Evolutionary conservation across 371 early-diverging fungal genomes (phyloP).

Genomic region (Mucor velutinosus): DNA sequence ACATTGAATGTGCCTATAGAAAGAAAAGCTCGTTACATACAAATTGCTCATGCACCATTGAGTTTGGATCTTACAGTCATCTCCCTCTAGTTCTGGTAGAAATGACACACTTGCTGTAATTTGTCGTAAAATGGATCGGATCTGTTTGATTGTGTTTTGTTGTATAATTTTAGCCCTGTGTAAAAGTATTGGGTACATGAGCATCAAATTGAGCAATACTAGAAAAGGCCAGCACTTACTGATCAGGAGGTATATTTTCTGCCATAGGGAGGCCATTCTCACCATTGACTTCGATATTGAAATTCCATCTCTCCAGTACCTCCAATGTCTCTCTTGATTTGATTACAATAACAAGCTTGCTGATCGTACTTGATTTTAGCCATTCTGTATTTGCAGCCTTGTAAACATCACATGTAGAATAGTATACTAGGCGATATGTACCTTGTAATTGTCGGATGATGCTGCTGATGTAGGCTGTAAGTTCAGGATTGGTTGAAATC

Average conservation of each 20-base stretch:
- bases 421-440: conserved; percentile 34
- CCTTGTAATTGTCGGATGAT: conserved; percentile 79
- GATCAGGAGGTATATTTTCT: conserved; percentile 29
- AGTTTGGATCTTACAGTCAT: conserved; percentile 65
- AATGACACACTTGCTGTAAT: conserved; percentile 89
- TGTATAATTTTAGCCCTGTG: conserved; percentile 63
- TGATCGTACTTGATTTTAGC: conserved; percentile 70
- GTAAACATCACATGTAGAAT: background rate
- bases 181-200: background rate
- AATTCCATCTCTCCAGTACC: conserved; percentile 92
- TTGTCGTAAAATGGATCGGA: conserved; percentile 88
- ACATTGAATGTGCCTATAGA: conserved; percentile 83
- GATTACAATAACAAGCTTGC: conserved; percentile 84
- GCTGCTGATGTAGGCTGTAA: conserved; percentile 73
- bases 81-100: conserved; percentile 80
- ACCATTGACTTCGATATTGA: conserved; percentile 67
- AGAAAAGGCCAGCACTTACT: conserved; percentile 27
- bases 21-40: background rate
- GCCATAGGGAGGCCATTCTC: conserved; percentile 17
- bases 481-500: conserved; percentile 70
- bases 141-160: conserved; percentile 50
- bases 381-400: conserved; percentile 52
- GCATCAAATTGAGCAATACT: background rate
- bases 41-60: background rate
- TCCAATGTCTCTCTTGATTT: conserved; percentile 78